phyloP scores from a whole-genome alignment of 345 rosid genomes.

The Eutrema japonicum region DNA sequence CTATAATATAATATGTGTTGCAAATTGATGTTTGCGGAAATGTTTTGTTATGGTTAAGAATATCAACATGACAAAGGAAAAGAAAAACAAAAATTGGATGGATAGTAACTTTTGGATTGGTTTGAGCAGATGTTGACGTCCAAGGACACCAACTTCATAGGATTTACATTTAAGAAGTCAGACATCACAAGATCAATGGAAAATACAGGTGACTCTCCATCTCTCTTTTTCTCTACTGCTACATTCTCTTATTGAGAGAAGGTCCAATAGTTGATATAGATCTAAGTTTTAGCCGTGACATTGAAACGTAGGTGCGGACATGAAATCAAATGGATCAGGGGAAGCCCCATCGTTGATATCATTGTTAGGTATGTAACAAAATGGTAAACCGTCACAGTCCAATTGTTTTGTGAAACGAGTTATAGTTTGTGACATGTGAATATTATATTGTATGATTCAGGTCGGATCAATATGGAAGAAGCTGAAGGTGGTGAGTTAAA shows the following conservation, averaged over 20 bases:
- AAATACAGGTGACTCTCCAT: conserved; percentile 64
- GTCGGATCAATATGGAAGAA: conserved; percentile 76
- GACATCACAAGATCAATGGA: conserved; percentile 76
- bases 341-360: conserved; percentile 79
- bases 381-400: not conserved
- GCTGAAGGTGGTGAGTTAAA: conserved; percentile 57
- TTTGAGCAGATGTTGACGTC: conserved; percentile 91
- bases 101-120: conserved; percentile 22
- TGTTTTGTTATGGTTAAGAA: not conserved
- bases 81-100: not conserved
- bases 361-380: conserved; percentile 70
- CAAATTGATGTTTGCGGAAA: not conserved
- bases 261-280: not conserved
- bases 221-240: not conserved
- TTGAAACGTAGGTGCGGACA: conserved; percentile 57
- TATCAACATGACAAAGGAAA: conserved; percentile 4
- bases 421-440: conserved; percentile 4
- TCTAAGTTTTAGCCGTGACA: conserved; percentile 28
- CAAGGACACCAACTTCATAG: conserved; percentile 89
- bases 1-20: conserved; percentile 10
- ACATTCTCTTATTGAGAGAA: not conserved
- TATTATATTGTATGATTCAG: conserved; percentile 43
- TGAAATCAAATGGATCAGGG: conserved; percentile 63
- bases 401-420: not conserved
- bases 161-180: conserved; percentile 90